Evolutionary conservation across 2,329 filamentous ascomycete genomes (phyloP), one percentile per base, ranked within the genome.

Genomic region (Cladobotryum mycophilum): DNA sequence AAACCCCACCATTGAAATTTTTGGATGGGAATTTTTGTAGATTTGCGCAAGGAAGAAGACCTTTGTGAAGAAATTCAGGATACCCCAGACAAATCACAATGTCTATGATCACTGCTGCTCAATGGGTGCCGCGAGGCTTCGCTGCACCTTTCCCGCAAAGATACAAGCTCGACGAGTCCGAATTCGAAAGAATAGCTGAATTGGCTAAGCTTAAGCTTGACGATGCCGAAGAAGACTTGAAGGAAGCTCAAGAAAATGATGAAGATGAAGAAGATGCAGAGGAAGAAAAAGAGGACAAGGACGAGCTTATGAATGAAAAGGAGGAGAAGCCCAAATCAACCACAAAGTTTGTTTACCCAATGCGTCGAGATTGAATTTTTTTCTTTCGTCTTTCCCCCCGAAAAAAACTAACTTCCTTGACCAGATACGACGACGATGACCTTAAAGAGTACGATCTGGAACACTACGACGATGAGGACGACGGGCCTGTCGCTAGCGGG

Each of bases 381-480:
- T 17, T n/a, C 5, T 25, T 18, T 33, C n/a, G 14, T 43, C 15
- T 42, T 45, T 17, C 14, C 14, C 51, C 11, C 20, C 37, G 37
- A 46, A 20, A 41, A 46, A 20, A 3, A 20, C 60, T 63, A 49
- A 64, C 51, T 37, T n/a, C 6, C 2, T 5, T 38, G n/a, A 5
- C 20, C 56, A 80, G 76, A 50, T 73, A 81, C 36, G 75, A 86
- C 56, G 89, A 96, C 64, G 89, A 95, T 58, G 91, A 96, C 66
- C 78, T 99, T 45, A 93, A 92, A 70, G 90, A 99, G 70, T 99
- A 96, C 70, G 86, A 99, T 65, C 79, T 99, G 49, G 92, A 97
- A 57, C 84, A 96, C 69, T 99, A 99, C 68, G 93, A 99, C 61
- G 87, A 93, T 59, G 88, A 93, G 43, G 81, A 88, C 14, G 67